Evolutionary conservation across 352 stramenopile genomes (phyloP).

Genomic region (Pythium scleroteichum): DNA sequence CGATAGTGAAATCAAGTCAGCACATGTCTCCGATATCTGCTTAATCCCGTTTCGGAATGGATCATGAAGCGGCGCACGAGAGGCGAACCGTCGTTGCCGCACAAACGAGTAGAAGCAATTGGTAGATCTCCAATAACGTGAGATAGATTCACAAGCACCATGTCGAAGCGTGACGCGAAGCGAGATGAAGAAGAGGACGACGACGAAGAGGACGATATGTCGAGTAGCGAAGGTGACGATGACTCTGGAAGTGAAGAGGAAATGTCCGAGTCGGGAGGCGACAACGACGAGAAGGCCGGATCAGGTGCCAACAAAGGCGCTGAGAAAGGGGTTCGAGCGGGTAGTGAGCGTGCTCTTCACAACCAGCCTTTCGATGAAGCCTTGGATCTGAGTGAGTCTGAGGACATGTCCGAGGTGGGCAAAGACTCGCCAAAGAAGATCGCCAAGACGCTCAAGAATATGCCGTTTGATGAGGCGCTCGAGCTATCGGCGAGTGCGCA

Average conservation of each 20-base stretch:
- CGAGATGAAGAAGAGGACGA: slow-evolving; percentile 35
- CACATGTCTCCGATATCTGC: slow-evolving; percentile 21
- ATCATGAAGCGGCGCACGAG: slow-evolving; percentile 23
- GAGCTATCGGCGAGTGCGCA: slow-evolving; percentile 81
- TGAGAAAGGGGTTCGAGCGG: slow-evolving; percentile 25
- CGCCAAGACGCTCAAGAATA: slow-evolving; percentile 62
- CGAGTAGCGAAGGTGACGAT: slow-evolving; percentile 44
- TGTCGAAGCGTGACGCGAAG: slow-evolving; percentile 70
- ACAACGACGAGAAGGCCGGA: slow-evolving; percentile 39
- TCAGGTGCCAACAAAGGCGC: slow-evolving; percentile 1
- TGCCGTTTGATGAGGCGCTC: slow-evolving; percentile 81
- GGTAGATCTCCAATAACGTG: too few relatives aligned
- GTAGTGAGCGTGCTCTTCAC: slow-evolving; percentile 52
- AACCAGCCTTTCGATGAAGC: slow-evolving; percentile 89
- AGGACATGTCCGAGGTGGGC: slow-evolving; percentile 38
- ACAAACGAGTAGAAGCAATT: too few relatives aligned
- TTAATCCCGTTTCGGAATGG: slow-evolving; percentile 1
- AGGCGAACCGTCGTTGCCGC: slow-evolving; percentile 21
- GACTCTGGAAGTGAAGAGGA: slow-evolving; percentile 67
- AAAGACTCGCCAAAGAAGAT: slow-evolving; percentile 67
- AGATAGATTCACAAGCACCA: slow-evolving; percentile 13
- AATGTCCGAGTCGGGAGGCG: slow-evolving; percentile 66
- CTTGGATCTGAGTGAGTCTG: slow-evolving; percentile 86
- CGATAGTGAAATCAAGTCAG: slow-evolving; percentile 6
- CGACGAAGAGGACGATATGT: slow-evolving; percentile 42